These are phyloP conservation scores for Geotrichum aggregatum DNA, from an alignment of 1,139 yeast genomes.

Conservation along the genomic window DNA sequence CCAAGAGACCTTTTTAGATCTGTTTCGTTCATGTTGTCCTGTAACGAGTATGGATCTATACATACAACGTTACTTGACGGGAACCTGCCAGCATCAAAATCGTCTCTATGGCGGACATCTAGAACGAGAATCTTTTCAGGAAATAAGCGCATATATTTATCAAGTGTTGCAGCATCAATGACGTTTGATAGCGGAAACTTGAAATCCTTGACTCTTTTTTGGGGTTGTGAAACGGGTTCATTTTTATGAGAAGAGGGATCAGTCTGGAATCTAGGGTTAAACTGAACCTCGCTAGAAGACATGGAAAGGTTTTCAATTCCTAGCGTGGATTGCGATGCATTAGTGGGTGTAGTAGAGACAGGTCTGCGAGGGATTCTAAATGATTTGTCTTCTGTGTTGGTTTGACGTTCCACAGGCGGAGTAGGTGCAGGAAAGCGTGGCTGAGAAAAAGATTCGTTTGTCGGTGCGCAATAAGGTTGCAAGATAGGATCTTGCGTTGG, in stretches of 20 bases:
- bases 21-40: conserved; percentile 48
- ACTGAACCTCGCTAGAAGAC: not conserved
- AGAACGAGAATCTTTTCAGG: conserved; percentile 47
- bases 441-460: too few species aligned
- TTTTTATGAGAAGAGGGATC: too few species aligned
- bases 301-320: conserved; percentile 1
- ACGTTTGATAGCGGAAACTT: conserved; percentile 35
- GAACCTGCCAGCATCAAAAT: conserved; percentile 59
- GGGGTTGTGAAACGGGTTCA: not conserved
- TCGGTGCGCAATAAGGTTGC: too few species aligned
- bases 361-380: conserved; percentile 2
- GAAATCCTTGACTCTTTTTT: conserved; percentile 6
- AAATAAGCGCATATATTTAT: conserved; percentile 28
- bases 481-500: too few species aligned
- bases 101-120: conserved; percentile 61
- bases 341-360: not conserved
- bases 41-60: conserved; percentile 62
- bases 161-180: conserved; percentile 33
- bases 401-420: not conserved
- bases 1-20: conserved; percentile 59
- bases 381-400: not conserved
- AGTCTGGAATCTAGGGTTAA: conserved; percentile 1
- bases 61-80: conserved; percentile 54
- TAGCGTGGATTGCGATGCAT: not conserved
- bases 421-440: not conserved